Percentiles rank a stretch among this genome's conserved stretches.
Evolutionary conservation across 2,329 filamentous ascomycete genomes (phyloP).

Genomic region (Phyllachora maydis): DNA sequence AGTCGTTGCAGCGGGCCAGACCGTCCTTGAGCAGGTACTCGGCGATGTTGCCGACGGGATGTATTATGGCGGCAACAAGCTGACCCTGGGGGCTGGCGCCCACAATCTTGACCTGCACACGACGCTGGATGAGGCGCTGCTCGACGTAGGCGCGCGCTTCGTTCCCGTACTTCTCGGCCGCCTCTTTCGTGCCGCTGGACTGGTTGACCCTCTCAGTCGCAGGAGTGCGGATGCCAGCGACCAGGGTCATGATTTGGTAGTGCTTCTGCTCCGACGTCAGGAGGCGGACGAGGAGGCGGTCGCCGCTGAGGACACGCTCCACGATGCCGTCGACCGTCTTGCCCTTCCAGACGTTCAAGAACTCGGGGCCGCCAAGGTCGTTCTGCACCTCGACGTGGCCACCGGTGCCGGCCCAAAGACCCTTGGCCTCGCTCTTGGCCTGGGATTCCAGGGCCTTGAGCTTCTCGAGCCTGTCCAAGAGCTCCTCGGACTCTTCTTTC

Average conservation of each 20-base stretch:
- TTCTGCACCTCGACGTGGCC: constrained; percentile 59
- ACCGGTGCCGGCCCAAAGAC: constrained; percentile 51
- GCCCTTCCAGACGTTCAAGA: constrained; percentile 70
- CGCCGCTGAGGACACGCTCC: constrained; percentile 79
- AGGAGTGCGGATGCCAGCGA: constrained; percentile 78
- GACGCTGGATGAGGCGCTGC: constrained; percentile 64
- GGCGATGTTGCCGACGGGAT: constrained; percentile 83
- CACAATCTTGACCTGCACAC: constrained; percentile 63
- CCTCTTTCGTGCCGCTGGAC: constrained; percentile 58
- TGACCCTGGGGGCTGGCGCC: constrained; percentile 81
- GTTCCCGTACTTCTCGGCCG: constrained; percentile 76
- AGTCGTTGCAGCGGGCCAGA: constrained; percentile 81
- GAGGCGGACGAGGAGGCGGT: constrained; percentile 71
- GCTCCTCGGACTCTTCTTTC: constrained; percentile 70
- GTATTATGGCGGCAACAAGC: constrained; percentile 69
- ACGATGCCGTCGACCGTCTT: constrained; percentile 69
- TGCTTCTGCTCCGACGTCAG: constrained; percentile 68
- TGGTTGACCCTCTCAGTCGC: constrained; percentile 70
- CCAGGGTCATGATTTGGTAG: constrained; percentile 66
- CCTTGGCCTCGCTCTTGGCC: constrained; percentile 61
- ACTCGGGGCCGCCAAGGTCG: constrained; percentile 59
- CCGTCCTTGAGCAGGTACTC: constrained; percentile 79
- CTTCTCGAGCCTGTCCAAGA: constrained; percentile 50
- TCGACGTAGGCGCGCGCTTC: constrained; percentile 83
- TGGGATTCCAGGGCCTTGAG: constrained; percentile 58